A percentile compares a stretch with the other conserved stretches of the same genome.
These are phyloP conservation scores for Balamuthia mandrillaris DNA, from an alignment of 208 protist species.

Conservation along the genomic window DNA sequence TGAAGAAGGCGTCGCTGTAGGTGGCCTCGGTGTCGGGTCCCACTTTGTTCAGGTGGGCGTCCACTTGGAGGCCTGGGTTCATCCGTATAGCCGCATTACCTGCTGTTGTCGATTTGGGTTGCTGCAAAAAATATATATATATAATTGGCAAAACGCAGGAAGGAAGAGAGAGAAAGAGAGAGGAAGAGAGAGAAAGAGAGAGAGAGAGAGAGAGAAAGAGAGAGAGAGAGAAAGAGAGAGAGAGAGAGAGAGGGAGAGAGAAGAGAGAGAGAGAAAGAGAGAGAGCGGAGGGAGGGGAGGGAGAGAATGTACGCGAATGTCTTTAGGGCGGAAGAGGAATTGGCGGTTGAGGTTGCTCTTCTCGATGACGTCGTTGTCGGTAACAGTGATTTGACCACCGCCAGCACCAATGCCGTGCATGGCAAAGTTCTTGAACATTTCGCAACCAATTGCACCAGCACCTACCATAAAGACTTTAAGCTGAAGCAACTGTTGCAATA, in stretches of 20 bases:
- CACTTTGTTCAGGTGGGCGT: constrained; percentile 67
- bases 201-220: too few species aligned
- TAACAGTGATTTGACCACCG: constrained; percentile 68
- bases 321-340: constrained; percentile 65
- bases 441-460: constrained; percentile 67
- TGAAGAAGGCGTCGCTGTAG: constrained; percentile 95
- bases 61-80: constrained; percentile 85
- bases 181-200: too few species aligned
- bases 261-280: not conserved
- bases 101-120: constrained; percentile 90
- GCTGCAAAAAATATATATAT: not conserved
- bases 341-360: constrained; percentile 72
- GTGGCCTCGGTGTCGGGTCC: constrained; percentile 89
- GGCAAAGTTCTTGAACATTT: constrained; percentile 71
- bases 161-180: too few species aligned
- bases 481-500: constrained; percentile 52
- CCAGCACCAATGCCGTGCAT: constrained; percentile 57
- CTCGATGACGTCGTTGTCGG: constrained; percentile 70
- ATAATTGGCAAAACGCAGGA: not conserved
- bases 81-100: constrained; percentile 85
- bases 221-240: too few species aligned
- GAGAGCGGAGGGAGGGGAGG: not conserved
- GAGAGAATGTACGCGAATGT: constrained; percentile 14
- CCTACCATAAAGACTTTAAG: constrained; percentile 61
- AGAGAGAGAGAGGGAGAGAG: too few species aligned